Percentiles rank a stretch among this genome's conserved stretches.
Conservation (phyloP, 129 eudicot species). For the Chrysanthemum lavandulifolium region DNA sequence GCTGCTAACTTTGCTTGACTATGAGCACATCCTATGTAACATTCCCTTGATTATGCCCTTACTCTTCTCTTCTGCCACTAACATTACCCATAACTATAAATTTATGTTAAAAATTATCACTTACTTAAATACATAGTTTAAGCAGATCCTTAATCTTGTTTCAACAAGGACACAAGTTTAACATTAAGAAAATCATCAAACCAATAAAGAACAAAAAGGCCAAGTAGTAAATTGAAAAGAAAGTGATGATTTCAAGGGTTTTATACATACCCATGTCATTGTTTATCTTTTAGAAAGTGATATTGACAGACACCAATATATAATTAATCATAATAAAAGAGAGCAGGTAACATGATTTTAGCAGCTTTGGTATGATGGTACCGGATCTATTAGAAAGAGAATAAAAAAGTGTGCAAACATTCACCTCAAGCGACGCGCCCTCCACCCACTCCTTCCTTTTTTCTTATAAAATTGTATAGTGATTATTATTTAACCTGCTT, state of each 20-base stretch:
- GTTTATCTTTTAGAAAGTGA: constrained; percentile 1
- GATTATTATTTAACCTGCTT: too few relatives aligned
- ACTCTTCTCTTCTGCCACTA: constrained; percentile 32
- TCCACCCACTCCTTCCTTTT: too few relatives aligned
- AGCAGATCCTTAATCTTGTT: constrained; percentile 11
- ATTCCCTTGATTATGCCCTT: constrained; percentile 29
- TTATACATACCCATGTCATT: constrained; percentile 34
- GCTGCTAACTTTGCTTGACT: constrained; percentile 35
- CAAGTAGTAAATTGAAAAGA: constrained; percentile 12
- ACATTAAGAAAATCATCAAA: constrained; percentile 18
- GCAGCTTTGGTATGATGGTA: constrained; percentile 64
- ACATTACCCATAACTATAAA: constrained; percentile 45
- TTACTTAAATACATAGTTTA: not conserved
- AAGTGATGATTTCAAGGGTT: constrained; percentile 17
- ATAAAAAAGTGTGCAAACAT: too few relatives aligned
- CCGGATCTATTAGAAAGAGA: too few relatives aligned
- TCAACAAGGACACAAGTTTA: constrained; percentile 30
- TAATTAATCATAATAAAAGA: constrained; percentile 10
- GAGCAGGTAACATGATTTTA: constrained; percentile 54
- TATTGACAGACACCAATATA: constrained; percentile 13
- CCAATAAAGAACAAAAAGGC: constrained; percentile 14
- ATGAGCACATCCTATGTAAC: constrained; percentile 40
- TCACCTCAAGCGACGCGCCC: too few relatives aligned
- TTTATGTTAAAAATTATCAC: constrained; percentile 13
- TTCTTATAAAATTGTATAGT: too few relatives aligned